A percentile compares a stretch with the other conserved stretches of the same genome.
Conservation (phyloP, 805 yeast species). For the Barnettozyma populi region DNA sequence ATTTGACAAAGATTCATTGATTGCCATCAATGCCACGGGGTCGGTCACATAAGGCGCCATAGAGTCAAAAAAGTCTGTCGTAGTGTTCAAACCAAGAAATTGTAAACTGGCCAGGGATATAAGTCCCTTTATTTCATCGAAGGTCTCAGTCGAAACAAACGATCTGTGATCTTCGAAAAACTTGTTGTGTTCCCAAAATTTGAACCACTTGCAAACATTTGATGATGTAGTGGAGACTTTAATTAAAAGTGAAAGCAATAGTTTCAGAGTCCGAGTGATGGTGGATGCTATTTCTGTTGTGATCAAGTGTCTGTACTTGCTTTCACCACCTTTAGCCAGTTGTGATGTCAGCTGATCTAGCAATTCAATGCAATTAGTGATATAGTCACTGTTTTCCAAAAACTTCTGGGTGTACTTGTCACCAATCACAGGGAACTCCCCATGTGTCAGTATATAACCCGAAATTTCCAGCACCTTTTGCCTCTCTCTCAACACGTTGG, state of each 20-base stretch:
- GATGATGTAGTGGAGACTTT: conserved; percentile 31
- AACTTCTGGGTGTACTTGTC: conserved; percentile 20
- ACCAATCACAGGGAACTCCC: conserved; percentile 19
- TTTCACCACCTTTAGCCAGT: conserved; percentile 6
- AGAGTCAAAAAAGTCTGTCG: conserved; percentile 37
- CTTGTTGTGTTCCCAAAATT: conserved; percentile 35
- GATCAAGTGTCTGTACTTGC: conserved; percentile 14
- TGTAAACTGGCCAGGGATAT: conserved; percentile 44
- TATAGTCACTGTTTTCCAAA: conserved; percentile 21
- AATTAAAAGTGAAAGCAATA: conserved; percentile 34
- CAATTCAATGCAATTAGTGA: conserved; percentile 18
- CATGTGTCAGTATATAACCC: conserved; percentile 25
- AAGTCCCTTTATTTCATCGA: conserved; percentile 37
- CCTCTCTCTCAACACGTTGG: conserved; percentile 46
- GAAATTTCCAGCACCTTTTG: conserved; percentile 40
- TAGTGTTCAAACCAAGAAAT: conserved; percentile 51
- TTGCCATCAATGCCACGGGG: conserved; percentile 30
- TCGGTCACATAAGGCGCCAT: conserved; percentile 37
- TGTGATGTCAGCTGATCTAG: conserved; percentile 8
- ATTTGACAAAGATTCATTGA: conserved; percentile 35
- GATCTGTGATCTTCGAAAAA: conserved; percentile 16
- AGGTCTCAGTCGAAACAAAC: conserved; percentile 15
- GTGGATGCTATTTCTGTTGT: conserved; percentile 30
- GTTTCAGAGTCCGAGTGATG: conserved; percentile 32
- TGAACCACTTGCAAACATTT: conserved; percentile 50